A percentile compares a stretch with the other conserved stretches of the same genome.
These are phyloP conservation scores for Inga oerstediana DNA, from an alignment of 306 rosid genomes.

Conservation along the genomic window DNA sequence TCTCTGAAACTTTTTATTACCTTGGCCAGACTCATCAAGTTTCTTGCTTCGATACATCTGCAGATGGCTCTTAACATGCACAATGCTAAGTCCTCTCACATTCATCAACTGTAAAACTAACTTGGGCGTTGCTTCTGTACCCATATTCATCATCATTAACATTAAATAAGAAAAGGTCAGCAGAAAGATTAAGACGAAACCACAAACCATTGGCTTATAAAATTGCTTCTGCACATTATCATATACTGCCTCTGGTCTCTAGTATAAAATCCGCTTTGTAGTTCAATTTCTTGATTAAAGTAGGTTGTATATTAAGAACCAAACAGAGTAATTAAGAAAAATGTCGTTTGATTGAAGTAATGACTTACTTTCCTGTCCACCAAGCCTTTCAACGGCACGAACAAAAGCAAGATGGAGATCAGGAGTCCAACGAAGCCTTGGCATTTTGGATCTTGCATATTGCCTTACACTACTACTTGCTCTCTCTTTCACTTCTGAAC, in stretches of 20 bases:
- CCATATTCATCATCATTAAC: background rate
- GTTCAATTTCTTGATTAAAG: no score
- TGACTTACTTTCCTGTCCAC: slow-evolving; percentile 85
- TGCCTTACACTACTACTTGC: slow-evolving; percentile 56
- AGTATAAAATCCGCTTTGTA: no score
- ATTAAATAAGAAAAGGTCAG: background rate
- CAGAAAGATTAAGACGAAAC: background rate
- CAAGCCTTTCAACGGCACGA: slow-evolving; percentile 82
- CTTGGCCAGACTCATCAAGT: slow-evolving; percentile 87
- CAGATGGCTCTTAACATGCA: slow-evolving; percentile 94
- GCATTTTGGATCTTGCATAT: slow-evolving; percentile 81
- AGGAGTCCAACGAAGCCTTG: slow-evolving; percentile 96
- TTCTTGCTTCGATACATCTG: slow-evolving; percentile 97
- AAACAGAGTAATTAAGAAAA: background rate
- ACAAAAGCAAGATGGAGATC: slow-evolving; percentile 86
- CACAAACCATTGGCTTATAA: no score
- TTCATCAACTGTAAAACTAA: slow-evolving; percentile 85
- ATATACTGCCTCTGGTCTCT: no score
- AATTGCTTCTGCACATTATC: no score
- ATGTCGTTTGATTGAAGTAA: background rate
- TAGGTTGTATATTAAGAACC: no score
- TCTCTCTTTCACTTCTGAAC: slow-evolving; percentile 46
- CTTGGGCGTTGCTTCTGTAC: slow-evolving; percentile 97
- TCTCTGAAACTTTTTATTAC: slow-evolving; percentile 35
- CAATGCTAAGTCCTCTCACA: slow-evolving; percentile 88